A percentile compares a stretch with the other conserved stretches of the same genome.
Conservation (phyloP, 345 rosid genomes). For the Mallotus nudiflorus region DNA sequence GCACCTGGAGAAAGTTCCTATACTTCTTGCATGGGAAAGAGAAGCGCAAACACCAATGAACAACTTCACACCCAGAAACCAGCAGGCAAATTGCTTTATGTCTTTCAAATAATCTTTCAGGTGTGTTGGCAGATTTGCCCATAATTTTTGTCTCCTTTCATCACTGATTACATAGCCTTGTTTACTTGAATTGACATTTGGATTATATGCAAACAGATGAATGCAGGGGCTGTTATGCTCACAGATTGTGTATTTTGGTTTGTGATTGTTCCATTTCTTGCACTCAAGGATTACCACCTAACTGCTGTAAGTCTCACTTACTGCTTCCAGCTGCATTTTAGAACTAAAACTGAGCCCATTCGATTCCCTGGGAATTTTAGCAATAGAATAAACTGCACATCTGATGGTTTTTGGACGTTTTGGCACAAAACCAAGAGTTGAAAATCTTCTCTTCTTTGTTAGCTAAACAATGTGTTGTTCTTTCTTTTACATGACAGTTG, state of each 20-base stretch:
- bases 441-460: no score
- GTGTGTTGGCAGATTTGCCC: constrained; percentile 22
- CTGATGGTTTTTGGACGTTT: no score
- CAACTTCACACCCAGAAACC: constrained; percentile 39
- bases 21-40: constrained; percentile 26
- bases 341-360: background rate
- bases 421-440: no score
- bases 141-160: background rate
- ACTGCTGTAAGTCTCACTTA: constrained; percentile 57
- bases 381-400: background rate
- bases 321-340: background rate
- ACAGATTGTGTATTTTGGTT: constrained; percentile 97
- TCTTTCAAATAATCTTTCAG: constrained; percentile 89
- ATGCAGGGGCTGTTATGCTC: constrained; percentile 96
- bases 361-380: background rate
- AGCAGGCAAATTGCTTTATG: constrained; percentile 59
- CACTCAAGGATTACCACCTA: constrained; percentile 63
- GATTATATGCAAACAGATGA: constrained; percentile 54
- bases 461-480: background rate
- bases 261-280: constrained; percentile 86
- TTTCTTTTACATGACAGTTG: constrained; percentile 48
- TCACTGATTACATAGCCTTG: background rate
- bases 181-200: constrained; percentile 6
- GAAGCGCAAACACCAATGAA: constrained; percentile 31
- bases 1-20: constrained; percentile 23